Base-by-base conservation (phyloP, 2,329 filamentous ascomycete species). In the Calonectria fujianensis region DNA sequence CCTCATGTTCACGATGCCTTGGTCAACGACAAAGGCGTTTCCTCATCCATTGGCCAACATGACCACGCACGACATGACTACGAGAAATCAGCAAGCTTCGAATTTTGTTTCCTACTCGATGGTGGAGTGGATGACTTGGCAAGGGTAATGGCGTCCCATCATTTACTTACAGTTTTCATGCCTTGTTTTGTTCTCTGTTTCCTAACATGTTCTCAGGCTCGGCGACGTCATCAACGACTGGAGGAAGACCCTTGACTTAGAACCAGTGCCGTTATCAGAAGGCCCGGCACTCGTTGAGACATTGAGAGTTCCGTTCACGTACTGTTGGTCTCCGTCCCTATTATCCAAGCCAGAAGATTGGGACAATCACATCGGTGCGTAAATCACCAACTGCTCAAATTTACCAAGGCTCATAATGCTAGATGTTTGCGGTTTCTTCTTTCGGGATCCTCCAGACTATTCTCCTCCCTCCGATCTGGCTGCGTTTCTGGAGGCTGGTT, bases 51-150 rank as follows among this genome's bases (percentile, higher is more conserved):
- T 95, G 4, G 93, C 93, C 0, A 94, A 94, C 74, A 90, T 95
- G 45, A 89, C 92, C 72, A 63, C 59, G 50, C 14, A 45, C 3
- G 18, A 2, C n/a, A 93, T 92, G 77, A 64, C 16, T n/a, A 52
- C 64, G 6, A 74, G 50, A 39, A 76, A 91, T 90, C 3, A 66
- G 11, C 92, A 94, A 78, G 86, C 89, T 1, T 89, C 93, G 1
- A 95, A 95, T 77, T 94, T 93, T 77, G 88, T 95, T 11, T 93
- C 92, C 0, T 95, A 95, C 78, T 89, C 90, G 0, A 86, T 95
- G 61, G 92, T 95, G 1, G 94, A 95, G 73, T 92, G 94, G 88
- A 88, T 95, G 85, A 94, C 94, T 13, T 95, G 94, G 94, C 93
- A 95, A 83, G 94, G 94, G 79, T 80, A 73, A 71, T 74, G 29